A percentile compares a stretch with the other conserved stretches of the same genome.
Conservation (phyloP, 805 yeast genomes). For the Torulaspora indica region DNA sequence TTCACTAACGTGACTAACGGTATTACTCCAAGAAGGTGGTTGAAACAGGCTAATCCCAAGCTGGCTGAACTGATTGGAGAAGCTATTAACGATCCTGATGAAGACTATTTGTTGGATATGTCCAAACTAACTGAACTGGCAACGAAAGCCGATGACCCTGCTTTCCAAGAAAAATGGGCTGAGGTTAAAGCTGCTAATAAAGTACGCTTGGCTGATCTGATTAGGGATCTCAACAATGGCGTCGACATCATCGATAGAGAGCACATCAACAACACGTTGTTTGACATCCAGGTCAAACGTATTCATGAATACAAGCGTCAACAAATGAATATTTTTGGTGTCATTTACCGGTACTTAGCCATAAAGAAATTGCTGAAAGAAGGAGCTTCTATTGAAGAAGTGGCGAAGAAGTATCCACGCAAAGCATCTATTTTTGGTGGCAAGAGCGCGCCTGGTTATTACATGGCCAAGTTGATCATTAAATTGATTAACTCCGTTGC, state of each 20-base stretch:
- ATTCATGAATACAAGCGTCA: conserved; percentile 95
- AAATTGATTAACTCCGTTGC: conserved; percentile 79
- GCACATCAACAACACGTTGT: conserved; percentile 55
- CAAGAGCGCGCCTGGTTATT: conserved; percentile 96
- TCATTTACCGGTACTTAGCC: conserved; percentile 72
- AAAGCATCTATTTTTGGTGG: conserved; percentile 87
- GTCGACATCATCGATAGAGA: conserved; percentile 55
- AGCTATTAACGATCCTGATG: conserved; percentile 55
- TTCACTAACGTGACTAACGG: conserved; percentile 93
- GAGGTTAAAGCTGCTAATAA: conserved; percentile 67
- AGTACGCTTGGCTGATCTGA: conserved; percentile 56
- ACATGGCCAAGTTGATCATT: conserved; percentile 88
- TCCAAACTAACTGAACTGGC: conserved; percentile 63
- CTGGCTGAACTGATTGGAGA: conserved; percentile 69
- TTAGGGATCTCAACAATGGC: conserved; percentile 56
- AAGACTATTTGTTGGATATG: conserved; percentile 64
- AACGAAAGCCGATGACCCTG: conserved; percentile 58
- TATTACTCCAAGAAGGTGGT: conserved; percentile 95
- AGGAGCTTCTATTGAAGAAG: conserved; percentile 54
- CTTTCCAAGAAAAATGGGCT: conserved; percentile 67
- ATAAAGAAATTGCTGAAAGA: conserved; percentile 48
- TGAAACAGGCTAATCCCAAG: conserved; percentile 85
- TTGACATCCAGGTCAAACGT: conserved; percentile 90
- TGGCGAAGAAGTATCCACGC: conserved; percentile 56
- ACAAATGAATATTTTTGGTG: conserved; percentile 87